Evolutionary conservation across 2,329 filamentous ascomycete species (phyloP).

Genomic region (Aspergillus sp.): DNA sequence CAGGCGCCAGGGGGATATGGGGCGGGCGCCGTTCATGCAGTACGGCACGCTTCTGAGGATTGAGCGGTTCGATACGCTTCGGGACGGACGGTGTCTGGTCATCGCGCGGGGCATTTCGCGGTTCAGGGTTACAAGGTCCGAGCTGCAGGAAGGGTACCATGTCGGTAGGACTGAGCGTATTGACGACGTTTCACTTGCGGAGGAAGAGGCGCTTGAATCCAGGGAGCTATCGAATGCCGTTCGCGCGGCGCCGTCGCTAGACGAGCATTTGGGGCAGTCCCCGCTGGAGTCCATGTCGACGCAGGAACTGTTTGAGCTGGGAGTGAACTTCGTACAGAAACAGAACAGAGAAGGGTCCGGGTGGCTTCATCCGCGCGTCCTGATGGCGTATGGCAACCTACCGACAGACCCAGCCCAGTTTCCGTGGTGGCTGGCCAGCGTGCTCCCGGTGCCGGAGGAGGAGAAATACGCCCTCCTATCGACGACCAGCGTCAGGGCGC

Average conservation of each 20-base stretch:
- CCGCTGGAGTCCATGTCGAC: slow-evolving; percentile 52
- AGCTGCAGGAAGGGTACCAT: slow-evolving; percentile 65
- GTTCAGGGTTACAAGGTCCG: slow-evolving; percentile 58
- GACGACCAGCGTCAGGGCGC: slow-evolving; percentile 65
- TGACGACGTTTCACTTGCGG: slow-evolving; percentile 70
- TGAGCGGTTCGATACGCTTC: slow-evolving; percentile 60
- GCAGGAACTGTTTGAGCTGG: slow-evolving; percentile 56
- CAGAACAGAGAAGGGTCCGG: slow-evolving; percentile 60
- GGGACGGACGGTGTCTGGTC: slow-evolving; percentile 72
- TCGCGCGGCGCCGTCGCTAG: slow-evolving; percentile 10
- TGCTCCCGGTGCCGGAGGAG: slow-evolving; percentile 64
- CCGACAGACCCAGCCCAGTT: slow-evolving; percentile 68
- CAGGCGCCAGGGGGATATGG: slow-evolving; percentile 45
- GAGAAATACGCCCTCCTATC: slow-evolving; percentile 70
- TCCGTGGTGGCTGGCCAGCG: slow-evolving; percentile 83
- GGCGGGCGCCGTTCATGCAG: slow-evolving; percentile 52
- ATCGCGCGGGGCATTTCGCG: slow-evolving; percentile 68
- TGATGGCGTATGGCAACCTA: slow-evolving; percentile 66
- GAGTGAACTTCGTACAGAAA: slow-evolving; percentile 56
- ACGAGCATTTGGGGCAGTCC: slow-evolving; percentile 16
- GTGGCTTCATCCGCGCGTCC: slow-evolving; percentile 65
- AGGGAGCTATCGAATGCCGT: slow-evolving; percentile 45
- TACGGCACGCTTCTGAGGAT: slow-evolving; percentile 74
- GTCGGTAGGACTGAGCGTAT: slow-evolving; percentile 67
- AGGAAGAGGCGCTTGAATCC: slow-evolving; percentile 69